These are phyloP conservation scores for Sinapis alba DNA, from an alignment of 441 rosid genomes.

Conservation along the genomic window DNA sequence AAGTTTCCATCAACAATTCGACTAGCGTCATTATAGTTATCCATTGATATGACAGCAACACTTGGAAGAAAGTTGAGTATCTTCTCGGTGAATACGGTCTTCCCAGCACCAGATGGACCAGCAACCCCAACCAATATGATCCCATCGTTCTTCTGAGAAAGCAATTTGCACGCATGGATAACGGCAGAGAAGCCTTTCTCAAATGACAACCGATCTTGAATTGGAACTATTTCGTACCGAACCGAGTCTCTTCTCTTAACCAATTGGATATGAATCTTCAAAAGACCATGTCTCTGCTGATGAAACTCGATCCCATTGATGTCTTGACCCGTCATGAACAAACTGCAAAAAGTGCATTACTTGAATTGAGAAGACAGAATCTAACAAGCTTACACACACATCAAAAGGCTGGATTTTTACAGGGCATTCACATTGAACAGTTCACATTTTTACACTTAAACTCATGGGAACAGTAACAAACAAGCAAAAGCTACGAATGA, in stretches of 20 bases:
- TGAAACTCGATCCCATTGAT: conserved; percentile 57
- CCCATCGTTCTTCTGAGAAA: conserved; percentile 86
- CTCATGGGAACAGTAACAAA: not conserved
- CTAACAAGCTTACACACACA: not conserved
- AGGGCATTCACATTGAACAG: conserved; percentile 1
- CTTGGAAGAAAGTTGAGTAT: conserved; percentile 84
- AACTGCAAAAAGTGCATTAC: conserved; percentile 25
- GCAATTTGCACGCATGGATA: conserved; percentile 86
- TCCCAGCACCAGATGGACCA: conserved; percentile 99
- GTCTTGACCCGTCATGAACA: conserved; percentile 54
- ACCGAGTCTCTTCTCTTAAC: conserved; percentile 72
- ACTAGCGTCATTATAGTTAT: conserved; percentile 90
- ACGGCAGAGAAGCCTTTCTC: conserved; percentile 93
- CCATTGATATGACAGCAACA: conserved; percentile 91
- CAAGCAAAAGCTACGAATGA: not conserved
- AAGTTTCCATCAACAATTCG: conserved; percentile 94
- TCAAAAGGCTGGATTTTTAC: not conserved
- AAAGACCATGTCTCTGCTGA: conserved; percentile 63
- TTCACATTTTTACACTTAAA: conserved; percentile 2
- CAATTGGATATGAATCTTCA: conserved; percentile 82
- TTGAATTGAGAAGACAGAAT: conserved; percentile 18
- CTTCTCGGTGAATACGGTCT: conserved; percentile 92
- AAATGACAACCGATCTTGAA: conserved; percentile 73
- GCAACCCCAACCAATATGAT: conserved; percentile 86
- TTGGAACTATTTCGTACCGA: conserved; percentile 73